A percentile compares a stretch with the other conserved stretches of the same genome.
These are phyloP conservation scores for Hypoxylon rubiginosum DNA, from an alignment of 2,329 filamentous ascomycete genomes.

Conservation along the genomic window DNA sequence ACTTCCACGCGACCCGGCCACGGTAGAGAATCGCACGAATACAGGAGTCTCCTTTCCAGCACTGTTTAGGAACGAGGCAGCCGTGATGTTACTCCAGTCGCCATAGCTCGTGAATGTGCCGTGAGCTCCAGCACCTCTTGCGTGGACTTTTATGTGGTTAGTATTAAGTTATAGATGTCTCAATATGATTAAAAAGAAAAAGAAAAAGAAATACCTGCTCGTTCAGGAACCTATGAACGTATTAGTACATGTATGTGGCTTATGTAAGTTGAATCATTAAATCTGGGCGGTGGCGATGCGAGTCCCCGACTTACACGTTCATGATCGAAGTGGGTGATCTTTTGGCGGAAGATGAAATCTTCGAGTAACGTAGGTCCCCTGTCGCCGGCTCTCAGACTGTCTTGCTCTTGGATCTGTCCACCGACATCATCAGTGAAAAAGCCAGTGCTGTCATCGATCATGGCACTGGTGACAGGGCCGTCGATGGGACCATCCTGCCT, in stretches of 20 bases:
- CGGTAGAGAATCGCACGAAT: slow-evolving; percentile 73
- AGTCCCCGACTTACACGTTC: slow-evolving; percentile 62
- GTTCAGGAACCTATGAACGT: slow-evolving; percentile 48
- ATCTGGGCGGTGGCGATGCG: neutral
- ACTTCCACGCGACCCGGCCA: slow-evolving; percentile 70
- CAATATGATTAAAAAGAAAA: no score
- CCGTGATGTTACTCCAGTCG: slow-evolving; percentile 73
- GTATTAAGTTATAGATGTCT: slow-evolving; percentile 49
- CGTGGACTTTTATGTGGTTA: slow-evolving; percentile 66
- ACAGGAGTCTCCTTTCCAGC: slow-evolving; percentile 68
- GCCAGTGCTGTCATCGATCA: slow-evolving; percentile 66
- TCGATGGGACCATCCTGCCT: slow-evolving; percentile 42
- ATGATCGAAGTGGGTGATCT: slow-evolving; percentile 71
- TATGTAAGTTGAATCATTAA: neutral
- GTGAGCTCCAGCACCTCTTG: slow-evolving; percentile 70
- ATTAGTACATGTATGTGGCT: slow-evolving; percentile 40
- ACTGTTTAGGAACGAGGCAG: slow-evolving; percentile 68
- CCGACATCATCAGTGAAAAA: slow-evolving; percentile 77
- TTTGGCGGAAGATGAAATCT: slow-evolving; percentile 73
- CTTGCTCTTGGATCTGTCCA: slow-evolving; percentile 75
- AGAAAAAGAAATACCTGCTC: slow-evolving; percentile 40
- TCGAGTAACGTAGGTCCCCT: slow-evolving; percentile 72
- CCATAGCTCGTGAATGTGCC: slow-evolving; percentile 72
- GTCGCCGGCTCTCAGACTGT: slow-evolving; percentile 74
- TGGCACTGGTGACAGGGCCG: slow-evolving; percentile 52